These are phyloP conservation scores for Tinospora cordifolia DNA, from an alignment of 164 flowering plant species.

Conservation along the genomic window DNA sequence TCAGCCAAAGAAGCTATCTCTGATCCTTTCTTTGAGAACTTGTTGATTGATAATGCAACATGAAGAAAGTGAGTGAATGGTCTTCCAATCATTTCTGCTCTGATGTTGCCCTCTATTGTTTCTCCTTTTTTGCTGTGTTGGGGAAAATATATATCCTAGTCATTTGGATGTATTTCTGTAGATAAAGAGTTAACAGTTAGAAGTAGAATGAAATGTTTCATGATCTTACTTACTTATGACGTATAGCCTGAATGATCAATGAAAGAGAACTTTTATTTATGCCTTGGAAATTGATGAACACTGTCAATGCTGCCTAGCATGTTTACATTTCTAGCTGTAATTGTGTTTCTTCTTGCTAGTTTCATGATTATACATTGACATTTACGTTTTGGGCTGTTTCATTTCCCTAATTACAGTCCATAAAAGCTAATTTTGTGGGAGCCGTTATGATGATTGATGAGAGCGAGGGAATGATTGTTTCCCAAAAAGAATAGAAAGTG, in stretches of 20 bases:
- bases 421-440: background rate
- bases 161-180: background rate
- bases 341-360: too few species aligned
- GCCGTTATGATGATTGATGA: background rate
- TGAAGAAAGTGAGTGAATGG: slow-evolving; percentile 8
- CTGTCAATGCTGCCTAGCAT: too few species aligned
- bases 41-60: slow-evolving; percentile 29
- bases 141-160: background rate
- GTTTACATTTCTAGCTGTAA: too few species aligned
- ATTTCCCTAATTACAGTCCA: background rate
- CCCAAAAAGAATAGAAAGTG: background rate
- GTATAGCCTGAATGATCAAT: too few species aligned
- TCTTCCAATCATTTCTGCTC: background rate
- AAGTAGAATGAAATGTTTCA: background rate
- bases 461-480: background rate
- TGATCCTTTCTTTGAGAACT: slow-evolving; percentile 63
- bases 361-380: background rate
- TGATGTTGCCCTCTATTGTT: background rate
- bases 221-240: too few species aligned
- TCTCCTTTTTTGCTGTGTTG: background rate
- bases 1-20: slow-evolving; percentile 70
- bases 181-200: background rate
- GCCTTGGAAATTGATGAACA: too few species aligned
- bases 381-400: too few species aligned
- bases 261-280: too few species aligned